Conservation (phyloP, 148 eudicot genomes). For the Nepenthes mirabilis region DNA sequence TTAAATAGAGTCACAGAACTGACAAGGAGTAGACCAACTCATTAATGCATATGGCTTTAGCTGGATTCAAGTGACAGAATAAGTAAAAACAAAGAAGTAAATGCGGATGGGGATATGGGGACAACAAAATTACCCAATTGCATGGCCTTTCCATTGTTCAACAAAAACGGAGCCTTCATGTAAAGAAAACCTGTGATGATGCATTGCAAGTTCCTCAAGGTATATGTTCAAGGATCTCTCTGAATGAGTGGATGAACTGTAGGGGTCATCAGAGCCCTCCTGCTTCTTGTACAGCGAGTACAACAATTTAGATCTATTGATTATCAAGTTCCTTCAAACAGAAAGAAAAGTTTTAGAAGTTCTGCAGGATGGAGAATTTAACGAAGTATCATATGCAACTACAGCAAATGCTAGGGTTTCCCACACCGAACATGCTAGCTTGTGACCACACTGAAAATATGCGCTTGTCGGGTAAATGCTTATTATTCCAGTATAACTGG, state of each 20-base stretch:
- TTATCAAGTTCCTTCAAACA: constrained; percentile 33
- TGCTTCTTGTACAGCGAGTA: constrained; percentile 31
- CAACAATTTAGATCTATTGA: constrained; percentile 34
- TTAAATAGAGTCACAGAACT: no score
- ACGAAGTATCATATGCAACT: no score
- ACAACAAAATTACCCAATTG: constrained; percentile 37
- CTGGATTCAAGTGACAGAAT: background rate
- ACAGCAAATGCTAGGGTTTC: no score
- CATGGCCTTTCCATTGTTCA: constrained; percentile 71
- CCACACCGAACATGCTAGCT: no score
- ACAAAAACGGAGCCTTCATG: constrained; percentile 30
- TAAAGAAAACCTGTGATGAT: constrained; percentile 38
- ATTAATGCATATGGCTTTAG: no score
- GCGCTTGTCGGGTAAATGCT: no score
- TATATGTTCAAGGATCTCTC: constrained; percentile 21
- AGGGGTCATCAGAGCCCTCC: constrained; percentile 7
- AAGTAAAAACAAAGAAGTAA: background rate
- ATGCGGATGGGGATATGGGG: background rate
- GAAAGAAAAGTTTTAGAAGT: background rate
- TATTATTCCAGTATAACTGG: no score
- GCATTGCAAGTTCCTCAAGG: constrained; percentile 52
- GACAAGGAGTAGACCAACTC: no score
- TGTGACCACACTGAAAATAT: no score
- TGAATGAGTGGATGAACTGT: constrained; percentile 13
- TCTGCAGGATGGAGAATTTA: no score